phyloP scores from a whole-genome alignment of 805 yeast genomes.

The Hyphopichia homilentoma region DNA sequence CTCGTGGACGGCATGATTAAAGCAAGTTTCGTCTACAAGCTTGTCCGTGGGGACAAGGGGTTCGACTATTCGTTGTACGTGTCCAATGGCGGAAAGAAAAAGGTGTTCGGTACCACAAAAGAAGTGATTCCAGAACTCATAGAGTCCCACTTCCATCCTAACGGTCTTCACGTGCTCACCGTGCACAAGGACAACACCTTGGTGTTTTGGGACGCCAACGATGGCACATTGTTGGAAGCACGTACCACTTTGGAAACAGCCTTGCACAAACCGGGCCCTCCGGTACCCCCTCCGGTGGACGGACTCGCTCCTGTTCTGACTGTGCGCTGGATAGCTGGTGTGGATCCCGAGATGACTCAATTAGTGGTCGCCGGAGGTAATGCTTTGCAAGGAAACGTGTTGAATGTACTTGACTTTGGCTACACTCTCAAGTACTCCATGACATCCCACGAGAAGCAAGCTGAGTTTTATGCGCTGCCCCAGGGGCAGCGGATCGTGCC shows the following conservation, averaged over 20 bases:
- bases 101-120: slow-evolving; percentile 34
- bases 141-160: slow-evolving; percentile 84
- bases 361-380: slow-evolving; percentile 70
- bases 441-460: slow-evolving; percentile 82
- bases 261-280: slow-evolving; percentile 50
- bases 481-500: slow-evolving; percentile 30
- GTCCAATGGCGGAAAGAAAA: slow-evolving; percentile 38
- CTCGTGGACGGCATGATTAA: slow-evolving; percentile 58
- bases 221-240: slow-evolving; percentile 71
- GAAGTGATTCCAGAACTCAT: slow-evolving; percentile 27
- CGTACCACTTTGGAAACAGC: slow-evolving; percentile 65
- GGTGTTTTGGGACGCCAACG: slow-evolving; percentile 89
- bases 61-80: slow-evolving; percentile 26
- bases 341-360: slow-evolving; percentile 77
- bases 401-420: slow-evolving; percentile 68
- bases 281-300: slow-evolving; percentile 14
- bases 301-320: slow-evolving; percentile 43
- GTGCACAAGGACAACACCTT: slow-evolving; percentile 79
- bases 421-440: slow-evolving; percentile 72
- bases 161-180: slow-evolving; percentile 80
- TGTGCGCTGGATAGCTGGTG: slow-evolving; percentile 74
- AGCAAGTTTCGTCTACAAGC: slow-evolving; percentile 53
- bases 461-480: slow-evolving; percentile 66
- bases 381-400: slow-evolving; percentile 24
- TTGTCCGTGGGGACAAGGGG: slow-evolving; percentile 70